Evolutionary conservation across 306 rosid genomes (phyloP), one percentile per base, ranked within the genome.

Genomic region (Glycine latifolia): DNA sequence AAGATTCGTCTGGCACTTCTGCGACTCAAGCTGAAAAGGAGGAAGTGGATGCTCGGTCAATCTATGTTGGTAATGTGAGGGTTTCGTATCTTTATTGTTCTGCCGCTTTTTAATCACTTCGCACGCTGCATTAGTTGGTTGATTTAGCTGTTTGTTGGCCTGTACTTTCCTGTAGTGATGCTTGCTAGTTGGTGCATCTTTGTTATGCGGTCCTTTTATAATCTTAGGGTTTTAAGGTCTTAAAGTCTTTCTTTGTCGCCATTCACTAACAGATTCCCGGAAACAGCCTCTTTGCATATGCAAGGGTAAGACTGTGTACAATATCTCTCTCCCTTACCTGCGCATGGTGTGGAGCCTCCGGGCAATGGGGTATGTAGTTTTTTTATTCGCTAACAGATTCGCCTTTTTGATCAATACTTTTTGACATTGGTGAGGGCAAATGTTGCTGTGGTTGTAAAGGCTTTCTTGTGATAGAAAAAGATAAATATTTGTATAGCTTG

Each of bases 1-100:
- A 53, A 95, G 99, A 96, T 92, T 78, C 98, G 46, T 73, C 96
- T 11, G 85, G 94, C 50, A 63, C 91, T 73, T 87, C 99, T 82
- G 98, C 89, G 44, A 88, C 89, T 69, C 98, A 91, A 83, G 98
- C 97, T 89, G 98, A 96, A 65, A 96, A 96, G 91, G 99, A 96
- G 89, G 99, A 96, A 89, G 97, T 93, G 82, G 99, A 95, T 91
- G 10, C 94, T 54, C 89, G 97, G 76, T 95, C 99, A n/a, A 93
- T 96, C 86, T 96, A 96, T 79, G 98, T 96, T 83, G 99, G 98
- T 59, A 96, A 96, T 89, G 99, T 96, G 90, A 91, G 98, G 82
- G 75, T 87, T 87, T 41, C 43, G 61, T 79, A 79, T 77, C 73
- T 67, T 75, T 78, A 52, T 54, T 47, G 31, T 1, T 26, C 0